These are phyloP conservation scores for Gossypium rotundifolium DNA, from an alignment of 345 rosid species.

Conservation along the genomic window DNA sequence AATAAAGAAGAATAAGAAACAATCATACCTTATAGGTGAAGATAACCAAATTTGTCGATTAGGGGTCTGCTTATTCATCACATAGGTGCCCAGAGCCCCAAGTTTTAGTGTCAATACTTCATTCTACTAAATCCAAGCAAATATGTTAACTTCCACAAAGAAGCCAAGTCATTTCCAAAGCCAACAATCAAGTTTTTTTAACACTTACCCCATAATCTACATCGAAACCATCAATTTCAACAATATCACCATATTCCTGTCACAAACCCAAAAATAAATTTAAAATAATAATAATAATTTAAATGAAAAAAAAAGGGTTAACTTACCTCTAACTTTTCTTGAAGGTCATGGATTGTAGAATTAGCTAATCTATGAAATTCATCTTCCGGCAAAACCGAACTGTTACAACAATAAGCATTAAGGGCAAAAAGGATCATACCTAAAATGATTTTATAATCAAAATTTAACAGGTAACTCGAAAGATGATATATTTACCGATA, in stretches of 20 bases:
- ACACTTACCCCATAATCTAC: slow-evolving; percentile 82
- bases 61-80: slow-evolving; percentile 85
- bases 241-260: slow-evolving; percentile 78
- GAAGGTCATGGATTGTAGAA: slow-evolving; percentile 61
- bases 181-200: slow-evolving; percentile 5
- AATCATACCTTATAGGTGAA: slow-evolving; percentile 70
- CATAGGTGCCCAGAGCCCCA: slow-evolving; percentile 79
- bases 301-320: neutral
- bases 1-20: neutral
- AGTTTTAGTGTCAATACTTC: slow-evolving; percentile 84
- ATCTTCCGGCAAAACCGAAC: slow-evolving; percentile 73
- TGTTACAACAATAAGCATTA: slow-evolving; percentile 37
- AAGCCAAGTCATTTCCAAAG: neutral
- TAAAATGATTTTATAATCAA: neutral
- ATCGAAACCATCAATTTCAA: slow-evolving; percentile 84
- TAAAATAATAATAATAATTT: neutral
- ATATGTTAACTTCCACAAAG: neutral
- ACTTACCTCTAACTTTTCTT: slow-evolving; percentile 75
- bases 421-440: neutral
- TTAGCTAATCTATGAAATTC: slow-evolving; percentile 80
- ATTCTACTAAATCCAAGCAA: slow-evolving; percentile 41
- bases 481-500: slow-evolving; percentile 31
- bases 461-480: neutral
- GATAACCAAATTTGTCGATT: slow-evolving; percentile 92
- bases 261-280: neutral